Conservation (phyloP, 495 filamentous ascomycete genomes). For the Achaetomiella virescens region DNA sequence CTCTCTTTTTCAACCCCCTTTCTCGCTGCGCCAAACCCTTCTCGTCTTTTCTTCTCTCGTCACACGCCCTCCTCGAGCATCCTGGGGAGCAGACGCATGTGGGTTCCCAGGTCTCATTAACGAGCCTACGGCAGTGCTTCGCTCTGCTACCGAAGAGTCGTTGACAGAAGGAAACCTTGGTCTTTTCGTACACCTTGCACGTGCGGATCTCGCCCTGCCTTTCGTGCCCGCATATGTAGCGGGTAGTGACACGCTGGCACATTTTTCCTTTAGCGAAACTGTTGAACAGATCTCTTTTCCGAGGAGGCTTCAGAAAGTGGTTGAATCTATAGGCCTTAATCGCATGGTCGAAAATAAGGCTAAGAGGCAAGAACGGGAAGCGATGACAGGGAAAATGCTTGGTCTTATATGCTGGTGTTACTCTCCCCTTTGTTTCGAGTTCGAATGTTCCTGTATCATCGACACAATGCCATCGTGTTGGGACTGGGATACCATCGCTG, state of each 20-base stretch:
- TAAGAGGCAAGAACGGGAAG: too few relatives aligned
- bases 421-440: too few relatives aligned
- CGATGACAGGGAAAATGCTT: too few relatives aligned
- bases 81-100: background rate
- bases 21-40: background rate
- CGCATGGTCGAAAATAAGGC: too few relatives aligned
- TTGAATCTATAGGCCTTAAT: too few relatives aligned
- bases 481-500: too few relatives aligned
- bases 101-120: background rate
- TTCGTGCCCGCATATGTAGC: constrained; percentile 1
- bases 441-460: too few relatives aligned
- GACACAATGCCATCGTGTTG: too few relatives aligned
- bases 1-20: background rate
- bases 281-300: too few relatives aligned
- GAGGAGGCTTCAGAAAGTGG: too few relatives aligned
- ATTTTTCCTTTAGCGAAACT: background rate
- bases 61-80: background rate
- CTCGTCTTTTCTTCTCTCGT: background rate
- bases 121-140: background rate
- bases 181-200: background rate
- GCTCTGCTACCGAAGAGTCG: background rate
- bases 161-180: background rate
- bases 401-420: too few relatives aligned
- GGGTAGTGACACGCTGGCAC: background rate
- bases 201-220: background rate